Evolutionary conservation across 768 basidiomycete species (phyloP), one percentile per base, ranked within the genome.

Genomic region (Aureoboletus auriporus): DNA sequence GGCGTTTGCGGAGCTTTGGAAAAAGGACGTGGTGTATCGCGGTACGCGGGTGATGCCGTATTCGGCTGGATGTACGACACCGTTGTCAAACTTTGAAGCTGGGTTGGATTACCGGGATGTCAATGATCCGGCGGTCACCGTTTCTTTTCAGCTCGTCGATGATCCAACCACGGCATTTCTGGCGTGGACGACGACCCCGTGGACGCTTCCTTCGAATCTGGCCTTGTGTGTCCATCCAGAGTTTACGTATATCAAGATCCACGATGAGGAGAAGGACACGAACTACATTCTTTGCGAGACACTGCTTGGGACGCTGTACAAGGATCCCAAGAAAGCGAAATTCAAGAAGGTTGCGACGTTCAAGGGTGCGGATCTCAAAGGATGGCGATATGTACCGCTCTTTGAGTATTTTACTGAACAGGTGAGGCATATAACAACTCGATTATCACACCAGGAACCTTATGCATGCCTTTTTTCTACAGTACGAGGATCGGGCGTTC

Each of bases 111-210:
- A 96, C 69, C 80, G 85, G 63, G 93, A 97, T 67, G 87, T 96
- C 42, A 87, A 79, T 60, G 96, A 99, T 72, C 96, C 96, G 39
- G 88, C 93, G 39, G 91, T 99, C 5, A 96, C 93, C 16, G 83
- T 99, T 44, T 71, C 92, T 1, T 99, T 99, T 73, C 89, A 85
- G 10, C 79, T 98, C 23, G 88, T 95, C 17, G 92, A 96, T 54
- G 96, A 99, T 62, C 91, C 92, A 2, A 78, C 71, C 46, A 97
- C 94, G 14, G 84, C 89, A 2, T 72, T 99, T 16, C 72, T 99
- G 27, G 95, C 95, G 4, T 99, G 96, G 96, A 99, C 96, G 14
- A 99, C 96, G 14, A 99, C 96, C 0, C 96, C 96, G 0, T 99
- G 94, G 93, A 98, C 96, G 0, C 75, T 98, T 5, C 96, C 95